Base-by-base conservation (phyloP, 2,329 filamentous ascomycete species). In the Dactylellina haptotyla region DNA sequence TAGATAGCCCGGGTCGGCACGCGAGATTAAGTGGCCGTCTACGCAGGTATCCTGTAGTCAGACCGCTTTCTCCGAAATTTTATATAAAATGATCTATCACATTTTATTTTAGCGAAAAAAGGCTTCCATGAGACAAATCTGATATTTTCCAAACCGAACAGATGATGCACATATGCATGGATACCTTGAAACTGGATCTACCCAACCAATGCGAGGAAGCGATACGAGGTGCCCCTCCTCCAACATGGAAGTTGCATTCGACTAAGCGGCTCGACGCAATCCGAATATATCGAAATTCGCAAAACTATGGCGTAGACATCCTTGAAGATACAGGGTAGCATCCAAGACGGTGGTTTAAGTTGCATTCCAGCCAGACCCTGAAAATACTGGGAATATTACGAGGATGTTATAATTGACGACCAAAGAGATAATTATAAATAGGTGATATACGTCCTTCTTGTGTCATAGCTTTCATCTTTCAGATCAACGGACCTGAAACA, bases 151-250 rank as follows among this genome's bases (percentile, higher is more conserved):
- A n/a, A 18, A 10, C 26, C 20, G 14, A 16, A 45, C 32, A 16
- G 23, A 64, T 64, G 59, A 57, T 26, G 51, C 37, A 51, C 51
- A 58, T 58, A 66, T 57, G 62, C 62, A 66, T 46, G 41, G 50
- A 25, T 54, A 23, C 50, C 18, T 2, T 37, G 30, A 43, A 30
- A 3, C 4, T 6, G 28, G 8, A 25, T 26, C 18, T 50, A 45
- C 43, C 14, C 30, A 56, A 4, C 28, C n/a, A 50, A 25, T 20
- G 5, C 18, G n/a, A 34, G 18, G 34, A 30, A 8, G 28, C 43
- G 28, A 48, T 65, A 66, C 32, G 43, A 66, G 30, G 34, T 28
- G 26, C 5, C n/a, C 20, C 34, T 23, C 6, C 32, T 39, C 28
- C 18, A 23, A 39, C 25, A 28, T 16, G 32, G 32, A 28, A 37